Percentiles rank a stretch among this genome's conserved stretches.
phyloP scores from a whole-genome alignment of 2,329 filamentous ascomycete genomes.

The Xylaria multiplex region DNA sequence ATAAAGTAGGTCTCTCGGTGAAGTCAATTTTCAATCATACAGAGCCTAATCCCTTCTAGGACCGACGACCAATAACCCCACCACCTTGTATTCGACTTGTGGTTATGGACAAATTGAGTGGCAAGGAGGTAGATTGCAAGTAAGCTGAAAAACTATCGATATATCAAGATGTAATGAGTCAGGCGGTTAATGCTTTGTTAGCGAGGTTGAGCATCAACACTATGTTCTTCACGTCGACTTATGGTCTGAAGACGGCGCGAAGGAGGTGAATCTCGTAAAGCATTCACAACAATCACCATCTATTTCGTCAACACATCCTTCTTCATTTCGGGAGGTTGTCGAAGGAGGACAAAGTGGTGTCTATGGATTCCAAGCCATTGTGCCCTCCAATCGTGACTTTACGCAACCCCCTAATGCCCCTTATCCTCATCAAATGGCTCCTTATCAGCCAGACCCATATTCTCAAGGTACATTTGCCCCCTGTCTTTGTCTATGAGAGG shows the following conservation, averaged over 20 bases:
- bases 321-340: slow-evolving; percentile 67
- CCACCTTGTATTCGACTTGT: slow-evolving; percentile 90
- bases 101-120: slow-evolving; percentile 77
- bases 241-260: slow-evolving; percentile 71
- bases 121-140: slow-evolving; percentile 86
- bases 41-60: slow-evolving; percentile 61
- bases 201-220: slow-evolving; percentile 48
- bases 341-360: slow-evolving; percentile 43
- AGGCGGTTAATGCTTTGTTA: slow-evolving; percentile 33
- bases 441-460: slow-evolving; percentile 46
- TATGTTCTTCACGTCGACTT: slow-evolving; percentile 68
- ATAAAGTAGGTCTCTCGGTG: slow-evolving; percentile 74
- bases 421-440: slow-evolving; percentile 45
- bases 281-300: slow-evolving; percentile 74
- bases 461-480: slow-evolving; percentile 41
- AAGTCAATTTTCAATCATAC: slow-evolving; percentile 21
- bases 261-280: slow-evolving; percentile 74
- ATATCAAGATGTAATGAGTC: background rate
- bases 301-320: slow-evolving; percentile 82
- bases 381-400: slow-evolving; percentile 47
- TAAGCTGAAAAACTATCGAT: slow-evolving; percentile 56
- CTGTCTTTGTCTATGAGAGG: background rate
- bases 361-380: slow-evolving; percentile 47
- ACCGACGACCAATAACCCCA: slow-evolving; percentile 93
- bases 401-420: slow-evolving; percentile 40